These are phyloP conservation scores for Albizia julibrissin DNA, from an alignment of 306 rosid genomes.

Conservation along the genomic window DNA sequence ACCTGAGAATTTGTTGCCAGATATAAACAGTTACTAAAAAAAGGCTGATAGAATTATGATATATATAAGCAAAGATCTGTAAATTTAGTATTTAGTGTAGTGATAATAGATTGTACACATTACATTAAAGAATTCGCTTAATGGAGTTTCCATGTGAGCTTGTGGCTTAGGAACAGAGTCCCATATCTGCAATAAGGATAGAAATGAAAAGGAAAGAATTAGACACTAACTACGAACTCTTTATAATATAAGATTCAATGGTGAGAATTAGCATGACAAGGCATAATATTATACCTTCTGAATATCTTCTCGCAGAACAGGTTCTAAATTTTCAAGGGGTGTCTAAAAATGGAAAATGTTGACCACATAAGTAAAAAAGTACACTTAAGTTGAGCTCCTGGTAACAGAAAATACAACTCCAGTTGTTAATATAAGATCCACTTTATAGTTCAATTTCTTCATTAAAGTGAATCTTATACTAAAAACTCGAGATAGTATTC, in stretches of 20 bases:
- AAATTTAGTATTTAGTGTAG: too few relatives aligned
- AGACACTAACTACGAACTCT: constrained; percentile 18
- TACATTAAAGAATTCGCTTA: constrained; percentile 94
- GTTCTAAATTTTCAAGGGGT: constrained; percentile 96
- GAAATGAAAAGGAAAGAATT: constrained; percentile 12
- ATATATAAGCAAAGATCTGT: constrained; percentile 14
- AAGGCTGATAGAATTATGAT: constrained; percentile 3
- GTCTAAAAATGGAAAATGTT: constrained; percentile 58
- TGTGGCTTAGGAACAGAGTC: constrained; percentile 97
- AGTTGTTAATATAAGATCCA: too few relatives aligned
- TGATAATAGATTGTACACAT: constrained; percentile 32
- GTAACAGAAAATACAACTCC: background rate
- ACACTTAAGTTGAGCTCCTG: constrained; percentile 8
- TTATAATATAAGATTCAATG: background rate
- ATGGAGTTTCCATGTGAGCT: constrained; percentile 85
- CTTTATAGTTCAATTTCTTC: too few relatives aligned
- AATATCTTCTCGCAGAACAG: constrained; percentile 94
- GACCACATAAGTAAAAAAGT: constrained; percentile 31
- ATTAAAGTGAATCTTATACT: too few relatives aligned
- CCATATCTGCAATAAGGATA: constrained; percentile 73
- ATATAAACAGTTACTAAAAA: constrained; percentile 30
- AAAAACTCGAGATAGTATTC: too few relatives aligned
- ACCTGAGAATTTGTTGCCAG: constrained; percentile 66
- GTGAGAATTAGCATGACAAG: constrained; percentile 18
- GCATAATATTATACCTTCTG: constrained; percentile 65